A percentile compares a stretch with the other conserved stretches of the same genome.
phyloP scores from a whole-genome alignment of 768 basidiomycete species.

The Pulveroboletus sp. region DNA sequence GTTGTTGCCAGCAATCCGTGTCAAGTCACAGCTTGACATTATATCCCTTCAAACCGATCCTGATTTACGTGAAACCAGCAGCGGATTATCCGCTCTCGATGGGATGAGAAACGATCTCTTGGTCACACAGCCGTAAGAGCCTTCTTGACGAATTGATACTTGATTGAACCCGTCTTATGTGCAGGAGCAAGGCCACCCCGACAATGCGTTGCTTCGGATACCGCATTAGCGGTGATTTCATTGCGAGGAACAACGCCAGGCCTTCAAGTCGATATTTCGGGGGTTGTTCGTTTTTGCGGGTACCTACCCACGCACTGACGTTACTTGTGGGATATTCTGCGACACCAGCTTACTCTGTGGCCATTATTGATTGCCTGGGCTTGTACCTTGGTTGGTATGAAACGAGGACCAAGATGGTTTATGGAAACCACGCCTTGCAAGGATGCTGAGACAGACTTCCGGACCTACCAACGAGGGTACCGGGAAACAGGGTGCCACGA shows the following conservation, averaged over 20 bases:
- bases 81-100: background rate
- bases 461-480: background rate
- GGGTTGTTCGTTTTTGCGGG: background rate
- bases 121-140: too few relatives aligned
- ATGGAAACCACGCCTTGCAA: background rate
- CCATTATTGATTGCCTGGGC: background rate
- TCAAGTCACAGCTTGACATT: constrained; percentile 4
- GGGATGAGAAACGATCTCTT: too few relatives aligned
- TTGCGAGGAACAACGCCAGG: constrained; percentile 1
- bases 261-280: background rate
- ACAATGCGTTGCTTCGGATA: background rate
- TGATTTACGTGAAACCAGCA: background rate
- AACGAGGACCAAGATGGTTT: background rate
- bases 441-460: background rate
- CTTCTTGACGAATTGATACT: too few relatives aligned
- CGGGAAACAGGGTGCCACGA: background rate
- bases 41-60: constrained; percentile 1
- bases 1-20: constrained; percentile 5
- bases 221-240: constrained; percentile 9
- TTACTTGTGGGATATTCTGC: too few relatives aligned
- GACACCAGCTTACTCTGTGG: too few relatives aligned
- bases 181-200: too few relatives aligned
- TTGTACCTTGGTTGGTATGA: background rate
- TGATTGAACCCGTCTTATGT: too few relatives aligned
- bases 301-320: too few relatives aligned